phyloP scores from a whole-genome alignment of 495 filamentous ascomycete species.

The Hamigera avellanea region DNA sequence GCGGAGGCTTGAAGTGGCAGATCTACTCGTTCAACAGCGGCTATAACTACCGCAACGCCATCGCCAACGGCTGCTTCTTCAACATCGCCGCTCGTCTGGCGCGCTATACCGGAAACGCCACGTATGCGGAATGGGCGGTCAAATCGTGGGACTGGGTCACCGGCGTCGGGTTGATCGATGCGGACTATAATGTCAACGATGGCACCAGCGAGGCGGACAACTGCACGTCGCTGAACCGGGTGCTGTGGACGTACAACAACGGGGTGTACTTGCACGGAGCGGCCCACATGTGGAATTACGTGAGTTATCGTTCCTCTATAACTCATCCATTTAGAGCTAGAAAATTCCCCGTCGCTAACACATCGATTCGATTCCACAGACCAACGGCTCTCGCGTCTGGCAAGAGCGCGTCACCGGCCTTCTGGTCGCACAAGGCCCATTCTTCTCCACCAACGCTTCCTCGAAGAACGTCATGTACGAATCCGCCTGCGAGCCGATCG shows the following conservation, averaged over 20 bases:
- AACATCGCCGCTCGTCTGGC: conserved; percentile 57
- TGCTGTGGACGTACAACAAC: conserved; percentile 60
- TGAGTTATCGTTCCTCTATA: conserved; percentile 18
- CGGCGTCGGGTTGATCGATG: conserved; percentile 40
- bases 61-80: conserved; percentile 60
- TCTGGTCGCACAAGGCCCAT: conserved; percentile 33
- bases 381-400: conserved; percentile 41
- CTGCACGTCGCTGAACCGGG: conserved; percentile 42
- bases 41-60: conserved; percentile 56
- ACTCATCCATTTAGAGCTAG: conserved; percentile 4
- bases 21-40: conserved; percentile 40
- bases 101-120: conserved; percentile 53
- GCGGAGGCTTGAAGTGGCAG: conserved; percentile 46
- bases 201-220: conserved; percentile 33
- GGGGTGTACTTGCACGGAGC: conserved; percentile 59
- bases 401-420: conserved; percentile 43
- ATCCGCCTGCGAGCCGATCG: conserved; percentile 55
- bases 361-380: conserved; percentile 38
- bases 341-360: conserved; percentile 14
- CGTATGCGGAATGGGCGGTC: conserved; percentile 55
- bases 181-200: conserved; percentile 51
- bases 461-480: conserved; percentile 50
- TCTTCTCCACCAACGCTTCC: conserved; percentile 46
- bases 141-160: conserved; percentile 54
- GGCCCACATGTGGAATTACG: conserved; percentile 59